A percentile compares a stretch with the other conserved stretches of the same genome.
phyloP scores from a whole-genome alignment of 768 basidiomycete species.

The Suillus alpinus region DNA sequence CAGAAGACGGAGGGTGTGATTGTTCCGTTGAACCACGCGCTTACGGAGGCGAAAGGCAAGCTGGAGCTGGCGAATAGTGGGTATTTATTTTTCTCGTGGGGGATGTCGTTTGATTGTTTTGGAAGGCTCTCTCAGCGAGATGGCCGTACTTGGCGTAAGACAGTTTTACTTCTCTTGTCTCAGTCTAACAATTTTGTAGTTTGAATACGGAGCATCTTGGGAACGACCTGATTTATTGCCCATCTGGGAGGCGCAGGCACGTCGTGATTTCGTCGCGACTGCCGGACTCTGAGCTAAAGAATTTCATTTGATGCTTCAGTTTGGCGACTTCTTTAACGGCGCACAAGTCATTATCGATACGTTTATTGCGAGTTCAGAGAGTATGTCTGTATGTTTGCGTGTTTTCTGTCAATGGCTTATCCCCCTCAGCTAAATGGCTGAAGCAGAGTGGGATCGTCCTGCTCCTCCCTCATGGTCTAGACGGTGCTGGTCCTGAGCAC shows the following conservation, averaged over 20 bases:
- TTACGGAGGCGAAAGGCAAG: slow-evolving; percentile 54
- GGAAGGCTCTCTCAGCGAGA: slow-evolving; percentile 81
- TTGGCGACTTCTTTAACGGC: slow-evolving; percentile 93
- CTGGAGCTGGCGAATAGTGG: slow-evolving; percentile 86
- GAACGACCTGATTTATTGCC: slow-evolving; percentile 77
- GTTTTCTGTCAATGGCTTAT: background rate
- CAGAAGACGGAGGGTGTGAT: slow-evolving; percentile 77
- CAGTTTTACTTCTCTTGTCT: background rate
- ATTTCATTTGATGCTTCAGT: slow-evolving; percentile 39
- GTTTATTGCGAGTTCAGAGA: slow-evolving; percentile 80
- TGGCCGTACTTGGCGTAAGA: slow-evolving; percentile 83
- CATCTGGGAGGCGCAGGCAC: slow-evolving; percentile 90
- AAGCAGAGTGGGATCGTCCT: slow-evolving; percentile 87
- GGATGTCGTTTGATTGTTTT: slow-evolving; percentile 1
- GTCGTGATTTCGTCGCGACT: slow-evolving; percentile 2
- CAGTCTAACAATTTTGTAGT: slow-evolving; percentile 40
- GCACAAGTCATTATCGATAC: slow-evolving; percentile 88
- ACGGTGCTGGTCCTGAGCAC: slow-evolving; percentile 93
- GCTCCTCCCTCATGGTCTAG: slow-evolving; percentile 84
- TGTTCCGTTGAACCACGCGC: slow-evolving; percentile 76
- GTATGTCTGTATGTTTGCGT: slow-evolving; percentile 40
- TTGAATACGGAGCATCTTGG: slow-evolving; percentile 91
- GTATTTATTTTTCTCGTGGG: slow-evolving; percentile 19
- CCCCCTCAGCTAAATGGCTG: slow-evolving; percentile 80
- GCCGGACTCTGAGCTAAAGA: background rate